Base-by-base conservation (phyloP, 768 basidiomycete species). In the Kwoniella mangroviensis region DNA sequence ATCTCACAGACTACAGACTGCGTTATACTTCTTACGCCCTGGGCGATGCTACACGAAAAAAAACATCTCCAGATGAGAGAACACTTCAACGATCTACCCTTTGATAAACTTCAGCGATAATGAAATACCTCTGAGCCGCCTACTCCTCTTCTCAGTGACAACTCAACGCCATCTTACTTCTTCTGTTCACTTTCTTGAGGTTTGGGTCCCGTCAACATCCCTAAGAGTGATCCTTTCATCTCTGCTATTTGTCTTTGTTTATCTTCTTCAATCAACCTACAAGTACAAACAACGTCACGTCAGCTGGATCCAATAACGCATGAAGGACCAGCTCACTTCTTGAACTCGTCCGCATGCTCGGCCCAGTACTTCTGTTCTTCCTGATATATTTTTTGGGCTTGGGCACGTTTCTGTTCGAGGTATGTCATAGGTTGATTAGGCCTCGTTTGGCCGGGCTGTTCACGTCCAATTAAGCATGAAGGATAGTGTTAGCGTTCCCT, bases 341-440 rank as follows among this genome's bases (percentile, higher is more conserved):
- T 78, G 72, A 83, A 82, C 71, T 81, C 81, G 53, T 81, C 82
- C 24, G 78, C 81, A 65, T 83, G 72, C 53, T 83, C 79, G 53
- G 67, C 71, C 78, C 79, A 83, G 70, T 82, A 83, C 58, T 81
- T 80, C 66, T 83, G 80, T 67, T 83, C 82, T 63, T 79, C 78
- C 61, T 78, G 77, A 66, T 83, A 83, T 43, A 71, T 73, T 63
- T 76, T 76, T 68, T 83, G 82, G 7, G 81, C 81, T 62, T 79
- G 75, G 10, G 79, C 81, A 45, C 82, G 78, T 68, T 83, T 83
- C 59, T 78, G 75, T 68, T 83, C 82, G 62, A 83, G 76, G 68
- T 83, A 83, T 26, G 82, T 83, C 77, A 79, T 72, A 9, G 82
- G 82, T 63, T 82, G 81, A 62, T 73, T 82, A 17, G 80, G 77